A percentile compares a stretch with the other conserved stretches of the same genome.
phyloP scores from a whole-genome alignment of 768 basidiomycete genomes.

The Calocybe indica region DNA sequence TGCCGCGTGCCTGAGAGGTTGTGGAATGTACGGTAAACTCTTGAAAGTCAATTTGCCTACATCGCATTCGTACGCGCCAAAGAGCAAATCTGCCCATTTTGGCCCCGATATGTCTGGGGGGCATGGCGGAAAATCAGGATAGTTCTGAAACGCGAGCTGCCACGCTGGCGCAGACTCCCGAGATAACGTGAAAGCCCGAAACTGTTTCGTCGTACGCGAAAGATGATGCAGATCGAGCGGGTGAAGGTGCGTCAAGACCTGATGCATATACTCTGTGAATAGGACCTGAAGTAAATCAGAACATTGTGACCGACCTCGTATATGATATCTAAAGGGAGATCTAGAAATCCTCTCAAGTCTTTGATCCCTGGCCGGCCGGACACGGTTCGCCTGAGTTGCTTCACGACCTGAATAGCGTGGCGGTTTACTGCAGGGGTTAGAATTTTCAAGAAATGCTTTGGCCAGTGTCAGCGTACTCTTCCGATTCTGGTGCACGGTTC shows the following conservation, averaged over 20 bases:
- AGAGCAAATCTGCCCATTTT: background rate
- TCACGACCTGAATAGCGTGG: too few species aligned
- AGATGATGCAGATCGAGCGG: background rate
- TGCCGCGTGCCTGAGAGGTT: too few species aligned
- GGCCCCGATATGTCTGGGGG: background rate
- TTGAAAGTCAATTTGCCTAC: background rate
- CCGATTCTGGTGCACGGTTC: too few species aligned
- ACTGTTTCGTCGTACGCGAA: background rate
- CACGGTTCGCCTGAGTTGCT: too few species aligned
- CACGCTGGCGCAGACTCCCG: background rate
- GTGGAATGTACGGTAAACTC: too few species aligned
- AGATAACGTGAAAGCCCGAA: background rate
- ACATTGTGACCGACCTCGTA: background rate
- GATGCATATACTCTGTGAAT: background rate
- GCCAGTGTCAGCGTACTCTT: too few species aligned
- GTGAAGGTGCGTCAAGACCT: background rate
- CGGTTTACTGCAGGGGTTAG: too few species aligned
- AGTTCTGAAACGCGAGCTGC: background rate
- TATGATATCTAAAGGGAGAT: background rate
- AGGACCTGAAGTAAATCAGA: background rate
- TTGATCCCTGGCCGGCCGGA: too few species aligned
- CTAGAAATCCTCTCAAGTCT: background rate
- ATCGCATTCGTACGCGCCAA: background rate
- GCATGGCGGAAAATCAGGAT: background rate
- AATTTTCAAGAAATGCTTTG: too few species aligned